Base-by-base conservation (phyloP, 345 rosid species). In the Nasturtium officinale region DNA sequence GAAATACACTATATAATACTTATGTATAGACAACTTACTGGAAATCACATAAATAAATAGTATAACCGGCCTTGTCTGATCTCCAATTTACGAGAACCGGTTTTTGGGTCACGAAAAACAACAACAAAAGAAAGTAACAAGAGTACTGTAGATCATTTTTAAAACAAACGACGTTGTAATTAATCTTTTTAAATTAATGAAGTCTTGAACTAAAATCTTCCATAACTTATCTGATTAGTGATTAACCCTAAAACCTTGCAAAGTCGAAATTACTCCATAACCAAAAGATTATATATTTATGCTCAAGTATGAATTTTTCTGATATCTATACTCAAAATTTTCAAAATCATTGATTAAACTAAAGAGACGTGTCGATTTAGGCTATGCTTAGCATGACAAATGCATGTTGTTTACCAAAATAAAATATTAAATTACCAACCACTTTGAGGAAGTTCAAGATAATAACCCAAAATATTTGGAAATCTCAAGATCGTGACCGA, bases 401-500 rank as follows among this genome's bases (percentile, higher is more conserved):
- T n/a, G 47, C 18, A 43, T 43, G 47, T 43, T 43, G 7, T 42
- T 42, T 6, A 15, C 18, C 15, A 42, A 43, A 43, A 15, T 15
- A 23, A 23, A n/a, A 43, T 5, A 43, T 43, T 15, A 43, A 42
- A 4, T 2, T 43, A n/a, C 6, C 8, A 45, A 45, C 54, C 20
- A 21, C 26, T 50, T 3, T 15, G 1, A 28, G 32, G 35, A 29
- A 55, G 28, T 30, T 7, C 20, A 47, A 64, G 30, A 48, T 30
- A 30, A 13, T 8, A 32, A 48, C 17, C 57, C 46, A 15, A 50
- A 65, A 50, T 32, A 25, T 30, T 18, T 47, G 57, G 30, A 47
- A 18, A 47, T 13, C 50, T 67, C 33, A 67, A 67, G 51, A 38
- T 23, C 26, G 9, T 52, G 71, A 67, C 25, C 60, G 32, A 21